Evolutionary conservation across 345 rosid species (phyloP).

Genomic region (Syzygium aqueum): DNA sequence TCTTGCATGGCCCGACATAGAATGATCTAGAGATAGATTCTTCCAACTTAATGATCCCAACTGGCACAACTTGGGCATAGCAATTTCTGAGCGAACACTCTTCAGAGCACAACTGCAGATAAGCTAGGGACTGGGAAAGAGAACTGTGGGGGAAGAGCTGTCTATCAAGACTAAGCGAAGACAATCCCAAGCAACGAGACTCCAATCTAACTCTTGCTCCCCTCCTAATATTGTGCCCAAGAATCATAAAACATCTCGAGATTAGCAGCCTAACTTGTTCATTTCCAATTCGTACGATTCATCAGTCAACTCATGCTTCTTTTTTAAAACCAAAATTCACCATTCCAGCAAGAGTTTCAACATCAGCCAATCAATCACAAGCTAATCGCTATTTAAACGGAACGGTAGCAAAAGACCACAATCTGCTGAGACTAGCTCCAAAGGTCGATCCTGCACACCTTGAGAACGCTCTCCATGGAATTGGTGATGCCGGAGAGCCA

Average conservation of each 20-base stretch:
- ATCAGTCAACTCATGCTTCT: background rate
- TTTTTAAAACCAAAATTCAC: background rate
- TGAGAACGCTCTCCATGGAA: slow-evolving; percentile 72
- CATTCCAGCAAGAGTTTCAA: background rate
- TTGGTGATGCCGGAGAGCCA: slow-evolving; percentile 87
- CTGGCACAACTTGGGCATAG: background rate
- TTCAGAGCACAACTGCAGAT: background rate
- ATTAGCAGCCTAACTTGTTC: background rate
- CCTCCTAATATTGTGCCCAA: background rate
- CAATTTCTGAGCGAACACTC: background rate
- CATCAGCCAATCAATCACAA: background rate
- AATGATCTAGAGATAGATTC: background rate
- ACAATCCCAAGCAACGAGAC: background rate
- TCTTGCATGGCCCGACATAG: background rate
- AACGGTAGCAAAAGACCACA: background rate
- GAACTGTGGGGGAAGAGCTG: background rate
- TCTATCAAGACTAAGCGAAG: background rate
- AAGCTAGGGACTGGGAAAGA: background rate
- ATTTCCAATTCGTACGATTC: background rate
- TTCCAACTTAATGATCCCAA: background rate
- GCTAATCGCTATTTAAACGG: background rate
- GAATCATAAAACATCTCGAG: background rate
- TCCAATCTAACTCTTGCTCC: background rate
- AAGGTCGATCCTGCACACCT: slow-evolving; percentile 30
- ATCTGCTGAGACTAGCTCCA: background rate